A percentile compares a stretch with the other conserved stretches of the same genome.
Conservation (phyloP, 2,329 filamentous ascomycete genomes). For the Aschersonia sp. region DNA sequence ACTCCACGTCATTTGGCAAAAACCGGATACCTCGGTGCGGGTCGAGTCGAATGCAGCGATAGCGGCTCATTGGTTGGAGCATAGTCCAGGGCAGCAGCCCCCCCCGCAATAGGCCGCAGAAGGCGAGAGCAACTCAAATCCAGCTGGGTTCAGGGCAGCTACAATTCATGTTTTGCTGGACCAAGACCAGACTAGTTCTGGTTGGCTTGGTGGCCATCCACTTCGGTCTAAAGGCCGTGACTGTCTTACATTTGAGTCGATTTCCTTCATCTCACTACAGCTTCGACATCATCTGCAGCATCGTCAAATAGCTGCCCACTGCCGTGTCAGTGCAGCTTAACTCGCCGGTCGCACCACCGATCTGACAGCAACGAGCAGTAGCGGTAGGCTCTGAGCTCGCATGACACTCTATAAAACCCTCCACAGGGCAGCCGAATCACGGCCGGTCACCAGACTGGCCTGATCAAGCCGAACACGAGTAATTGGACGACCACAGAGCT, state of each 20-base stretch:
- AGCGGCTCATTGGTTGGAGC: neutral
- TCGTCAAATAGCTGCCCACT: neutral
- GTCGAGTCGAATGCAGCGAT: neutral
- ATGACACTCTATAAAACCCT: neutral
- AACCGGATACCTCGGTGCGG: no score
- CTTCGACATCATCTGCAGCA: no score
- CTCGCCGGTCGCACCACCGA: neutral
- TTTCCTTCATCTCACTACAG: neutral
- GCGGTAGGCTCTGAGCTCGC: no score
- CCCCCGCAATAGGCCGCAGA: neutral
- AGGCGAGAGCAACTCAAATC: neutral
- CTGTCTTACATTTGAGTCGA: neutral
- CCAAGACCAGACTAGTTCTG: no score
- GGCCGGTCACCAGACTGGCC: no score
- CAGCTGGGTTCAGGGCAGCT: no score
- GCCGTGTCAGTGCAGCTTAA: neutral
- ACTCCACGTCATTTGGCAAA: no score
- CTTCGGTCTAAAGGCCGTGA: neutral
- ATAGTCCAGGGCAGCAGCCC: neutral
- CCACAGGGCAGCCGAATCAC: neutral
- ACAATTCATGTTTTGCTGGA: no score
- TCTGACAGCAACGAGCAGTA: neutral
- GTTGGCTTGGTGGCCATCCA: no score
- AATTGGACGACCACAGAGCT: neutral
- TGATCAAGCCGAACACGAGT: neutral